Conservation (phyloP, 129 eudicot species). For the Deinandra increscens region DNA sequence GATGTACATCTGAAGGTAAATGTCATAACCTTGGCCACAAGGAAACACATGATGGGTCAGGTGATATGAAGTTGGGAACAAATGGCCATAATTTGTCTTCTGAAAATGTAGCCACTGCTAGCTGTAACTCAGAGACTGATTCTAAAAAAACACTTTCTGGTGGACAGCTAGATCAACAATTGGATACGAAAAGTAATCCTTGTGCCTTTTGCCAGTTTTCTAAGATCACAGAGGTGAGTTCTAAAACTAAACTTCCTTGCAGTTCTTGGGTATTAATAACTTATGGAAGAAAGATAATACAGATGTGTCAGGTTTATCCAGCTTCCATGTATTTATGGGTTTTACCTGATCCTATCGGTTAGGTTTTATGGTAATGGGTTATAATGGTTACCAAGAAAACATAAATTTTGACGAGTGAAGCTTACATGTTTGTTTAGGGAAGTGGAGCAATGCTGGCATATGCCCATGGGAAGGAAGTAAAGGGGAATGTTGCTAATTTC, state of each 20-base stretch:
- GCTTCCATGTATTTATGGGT: too few relatives aligned
- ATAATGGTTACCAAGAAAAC: not conserved
- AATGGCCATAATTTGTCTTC: slow-evolving; percentile 2
- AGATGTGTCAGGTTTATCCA: too few relatives aligned
- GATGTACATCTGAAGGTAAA: not conserved
- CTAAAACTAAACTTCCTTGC: not conserved
- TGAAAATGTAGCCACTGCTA: not conserved
- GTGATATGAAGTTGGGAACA: slow-evolving; percentile 22
- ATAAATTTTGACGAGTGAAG: not conserved
- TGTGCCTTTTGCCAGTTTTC: slow-evolving; percentile 83
- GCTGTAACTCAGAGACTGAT: slow-evolving; percentile 2
- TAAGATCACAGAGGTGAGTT: slow-evolving; percentile 55
- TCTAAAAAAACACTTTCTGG: slow-evolving; percentile 16
- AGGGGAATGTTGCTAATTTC: slow-evolving; percentile 29
- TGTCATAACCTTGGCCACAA: slow-evolving; percentile 47
- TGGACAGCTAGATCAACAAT: slow-evolving; percentile 14
- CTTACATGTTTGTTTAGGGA: slow-evolving; percentile 41
- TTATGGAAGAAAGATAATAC: not conserved
- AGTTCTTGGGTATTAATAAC: not conserved
- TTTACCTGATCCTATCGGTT: too few relatives aligned
- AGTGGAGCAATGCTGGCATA: slow-evolving; percentile 67
- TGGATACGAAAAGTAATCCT: slow-evolving; percentile 19
- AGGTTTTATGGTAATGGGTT: too few relatives aligned
- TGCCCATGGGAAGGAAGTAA: slow-evolving; percentile 58
- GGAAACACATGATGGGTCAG: slow-evolving; percentile 29